These are phyloP conservation scores for Podaxis rugospora DNA, from an alignment of 768 basidiomycete genomes.

Conservation along the genomic window DNA sequence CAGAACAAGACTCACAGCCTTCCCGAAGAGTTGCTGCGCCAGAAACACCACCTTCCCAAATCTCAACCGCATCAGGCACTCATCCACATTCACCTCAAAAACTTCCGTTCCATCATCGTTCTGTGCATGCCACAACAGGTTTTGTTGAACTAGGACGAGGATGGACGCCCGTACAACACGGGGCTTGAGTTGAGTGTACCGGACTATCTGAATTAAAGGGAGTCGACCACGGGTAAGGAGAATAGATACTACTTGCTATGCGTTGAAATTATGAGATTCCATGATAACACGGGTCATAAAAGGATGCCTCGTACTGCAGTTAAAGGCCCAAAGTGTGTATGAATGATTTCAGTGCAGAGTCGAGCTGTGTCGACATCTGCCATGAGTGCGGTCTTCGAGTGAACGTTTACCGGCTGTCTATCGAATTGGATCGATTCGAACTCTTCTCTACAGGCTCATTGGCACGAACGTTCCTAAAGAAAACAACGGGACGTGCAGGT, in stretches of 20 bases:
- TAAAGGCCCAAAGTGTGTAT: conserved; percentile 61
- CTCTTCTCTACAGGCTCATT: neutral
- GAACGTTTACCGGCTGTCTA: neutral
- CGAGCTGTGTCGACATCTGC: conserved; percentile 59
- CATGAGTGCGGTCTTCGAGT: conserved; percentile 33
- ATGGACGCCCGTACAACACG: conserved; percentile 66
- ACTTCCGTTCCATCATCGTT: conserved; percentile 70
- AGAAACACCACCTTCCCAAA: conserved; percentile 82
- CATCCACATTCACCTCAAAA: conserved; percentile 77
- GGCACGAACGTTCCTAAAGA: neutral
- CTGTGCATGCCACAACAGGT: conserved; percentile 81
- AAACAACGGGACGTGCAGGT: neutral
- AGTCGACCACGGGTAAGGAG: conserved; percentile 83
- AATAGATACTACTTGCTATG: conserved; percentile 66
- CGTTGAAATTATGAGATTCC: conserved; percentile 2
- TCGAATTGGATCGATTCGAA: neutral
- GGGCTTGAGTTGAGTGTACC: conserved; percentile 63
- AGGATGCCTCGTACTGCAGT: conserved; percentile 41
- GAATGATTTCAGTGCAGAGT: conserved; percentile 59
- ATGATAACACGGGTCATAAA: neutral
- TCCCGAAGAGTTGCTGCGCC: conserved; percentile 67
- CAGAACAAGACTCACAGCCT: conserved; percentile 46
- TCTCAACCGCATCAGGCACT: conserved; percentile 76
- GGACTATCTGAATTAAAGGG: conserved; percentile 62
- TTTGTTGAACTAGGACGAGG: conserved; percentile 85